Evolutionary conservation across 1,284 basidiomycete genomes (phyloP).

Genomic region (Trametes sp.): DNA sequence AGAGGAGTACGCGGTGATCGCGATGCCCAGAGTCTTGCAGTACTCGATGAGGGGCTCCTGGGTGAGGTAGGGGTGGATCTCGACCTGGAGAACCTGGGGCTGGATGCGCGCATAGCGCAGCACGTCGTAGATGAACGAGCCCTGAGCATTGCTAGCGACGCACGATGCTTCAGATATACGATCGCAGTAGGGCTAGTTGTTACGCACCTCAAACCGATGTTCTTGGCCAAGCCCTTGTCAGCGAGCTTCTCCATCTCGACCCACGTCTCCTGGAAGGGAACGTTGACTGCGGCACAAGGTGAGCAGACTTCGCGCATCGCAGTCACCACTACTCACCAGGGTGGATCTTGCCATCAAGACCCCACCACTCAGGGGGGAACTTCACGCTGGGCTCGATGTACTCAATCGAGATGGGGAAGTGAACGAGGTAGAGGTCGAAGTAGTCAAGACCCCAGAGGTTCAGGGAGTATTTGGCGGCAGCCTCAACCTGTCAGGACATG

Average conservation of each 20-base stretch:
- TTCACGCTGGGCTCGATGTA: constrained; percentile 79
- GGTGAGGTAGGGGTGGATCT: constrained; percentile 80
- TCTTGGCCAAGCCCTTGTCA: constrained; percentile 72
- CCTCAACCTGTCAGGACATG: constrained; percentile 51
- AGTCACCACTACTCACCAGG: constrained; percentile 50
- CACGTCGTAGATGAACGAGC: constrained; percentile 69
- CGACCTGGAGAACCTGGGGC: constrained; percentile 79
- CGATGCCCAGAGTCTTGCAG: constrained; percentile 66
- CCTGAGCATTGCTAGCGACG: constrained; percentile 64
- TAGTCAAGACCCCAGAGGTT: constrained; percentile 81
- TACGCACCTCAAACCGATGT: constrained; percentile 73
- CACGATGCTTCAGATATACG: background rate
- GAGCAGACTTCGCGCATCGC: background rate
- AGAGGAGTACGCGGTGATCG: constrained; percentile 83
- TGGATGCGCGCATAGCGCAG: constrained; percentile 75
- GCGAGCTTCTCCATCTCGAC: constrained; percentile 77
- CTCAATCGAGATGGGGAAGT: constrained; percentile 81
- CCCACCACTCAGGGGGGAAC: constrained; percentile 84
- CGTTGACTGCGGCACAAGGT: constrained; percentile 53
- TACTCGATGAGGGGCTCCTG: constrained; percentile 71
- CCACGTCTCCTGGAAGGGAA: constrained; percentile 81
- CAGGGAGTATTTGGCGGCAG: constrained; percentile 67
- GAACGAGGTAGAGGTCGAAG: constrained; percentile 80
- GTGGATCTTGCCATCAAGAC: constrained; percentile 67
- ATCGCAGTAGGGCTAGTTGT: background rate